Evolutionary conservation across 2,329 filamentous ascomycete genomes (phyloP), one percentile per base, ranked within the genome.

Genomic region (Talaromyces sp.): DNA sequence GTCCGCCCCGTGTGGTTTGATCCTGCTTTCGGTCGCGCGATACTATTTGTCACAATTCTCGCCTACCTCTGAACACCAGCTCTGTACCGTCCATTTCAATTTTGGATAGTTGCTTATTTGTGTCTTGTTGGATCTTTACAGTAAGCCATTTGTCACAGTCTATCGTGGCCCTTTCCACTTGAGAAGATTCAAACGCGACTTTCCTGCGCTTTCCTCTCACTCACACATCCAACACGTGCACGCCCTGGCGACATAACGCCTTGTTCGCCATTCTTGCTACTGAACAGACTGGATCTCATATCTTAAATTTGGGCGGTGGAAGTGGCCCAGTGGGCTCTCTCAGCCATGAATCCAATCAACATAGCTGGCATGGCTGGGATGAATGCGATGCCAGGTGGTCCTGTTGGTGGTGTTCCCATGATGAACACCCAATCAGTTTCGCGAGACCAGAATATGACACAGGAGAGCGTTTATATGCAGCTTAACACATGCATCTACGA

Each of bases 401-500:
- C 84, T 61, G 83, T 86, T 45, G 85, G 85, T 68, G 85, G 84
- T 72, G 82, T 82, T 64, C 83, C 81, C 64, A 83, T 85, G 81
- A 84, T 84, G 78, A 84, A 83, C 76, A 83, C 82, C 71, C 78
- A 77, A 69, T 79, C 76, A 45, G 78, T 80, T 72, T 77, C 80
- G 73, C 73, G 80, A 63, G 68, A 72, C 45, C 73, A 76, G 57
- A 58, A 60, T 33, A 33, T 37, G 31, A 56, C 58, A 14, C 65
- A 61, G 31, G 76, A 79, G 59, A 68, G 67, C 35, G 74, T 78
- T 71, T 76, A 78, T 69, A 75, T 72, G 68, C 78, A 77, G 62
- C 80, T 89, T 66, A 88, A 89, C 76, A 88, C 86, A 60, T 88
- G 87, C 77, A 89, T 89, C 70, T 89, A 89, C 78, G 86, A 89